Percentiles rank a stretch among this genome's conserved stretches.
These are phyloP conservation scores for Neofusicoccum umdonicola DNA, from an alignment of 2,329 filamentous ascomycete genomes.

Conservation along the genomic window DNA sequence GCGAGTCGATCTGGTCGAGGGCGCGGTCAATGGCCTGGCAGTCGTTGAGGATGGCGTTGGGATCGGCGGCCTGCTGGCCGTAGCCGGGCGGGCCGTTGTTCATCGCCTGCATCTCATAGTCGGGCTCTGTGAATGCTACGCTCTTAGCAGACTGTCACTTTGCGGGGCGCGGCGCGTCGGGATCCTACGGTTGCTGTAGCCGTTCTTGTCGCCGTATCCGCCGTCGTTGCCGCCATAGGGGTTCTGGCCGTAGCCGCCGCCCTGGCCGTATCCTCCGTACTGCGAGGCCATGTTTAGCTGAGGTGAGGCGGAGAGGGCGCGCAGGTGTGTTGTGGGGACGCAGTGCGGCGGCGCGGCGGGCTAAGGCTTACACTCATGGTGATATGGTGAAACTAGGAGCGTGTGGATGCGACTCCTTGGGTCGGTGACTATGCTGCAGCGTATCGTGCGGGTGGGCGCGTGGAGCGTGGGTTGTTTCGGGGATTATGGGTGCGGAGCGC, in stretches of 20 bases:
- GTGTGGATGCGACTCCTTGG: slow-evolving; percentile 12
- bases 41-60: slow-evolving; percentile 79
- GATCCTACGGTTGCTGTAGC: slow-evolving; percentile 21
- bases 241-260: slow-evolving; percentile 42
- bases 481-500: slow-evolving; percentile 2
- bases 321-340: background rate
- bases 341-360: background rate
- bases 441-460: slow-evolving; percentile 11
- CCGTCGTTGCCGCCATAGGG: slow-evolving; percentile 48
- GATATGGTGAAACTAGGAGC: slow-evolving; percentile 10
- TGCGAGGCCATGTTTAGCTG: slow-evolving; percentile 26
- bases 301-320: background rate
- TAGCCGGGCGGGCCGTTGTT: slow-evolving; percentile 41
- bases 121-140: slow-evolving; percentile 26
- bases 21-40: slow-evolving; percentile 76
- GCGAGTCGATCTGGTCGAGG: slow-evolving; percentile 70
- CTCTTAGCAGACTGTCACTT: slow-evolving; percentile 33
- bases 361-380: slow-evolving; percentile 18
- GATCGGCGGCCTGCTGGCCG: slow-evolving; percentile 45
- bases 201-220: slow-evolving; percentile 42
- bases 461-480: slow-evolving; percentile 12
- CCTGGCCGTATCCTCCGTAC: slow-evolving; percentile 43
- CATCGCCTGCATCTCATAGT: slow-evolving; percentile 71
- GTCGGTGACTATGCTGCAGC: slow-evolving; percentile 1
- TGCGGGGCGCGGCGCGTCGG: slow-evolving; percentile 25